Evolutionary conservation across 2,329 filamentous ascomycete genomes (phyloP), one percentile per base, ranked within the genome.

Genomic region (Curvularia sp.): DNA sequence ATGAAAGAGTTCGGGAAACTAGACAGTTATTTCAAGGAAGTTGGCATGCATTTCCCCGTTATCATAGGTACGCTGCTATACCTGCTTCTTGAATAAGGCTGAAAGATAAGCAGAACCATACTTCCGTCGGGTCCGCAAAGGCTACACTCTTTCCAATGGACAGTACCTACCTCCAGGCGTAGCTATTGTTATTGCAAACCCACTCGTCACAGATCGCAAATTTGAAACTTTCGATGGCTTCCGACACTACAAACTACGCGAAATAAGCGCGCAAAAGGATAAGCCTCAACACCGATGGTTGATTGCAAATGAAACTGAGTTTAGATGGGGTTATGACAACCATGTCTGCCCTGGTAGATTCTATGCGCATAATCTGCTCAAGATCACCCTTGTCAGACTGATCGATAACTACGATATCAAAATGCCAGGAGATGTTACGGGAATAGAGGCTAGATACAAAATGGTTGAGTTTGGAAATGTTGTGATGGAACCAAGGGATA

Each of bases 61-160:
- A 42, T 42, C 19, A 42, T 42, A 21, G 39, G 39, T 42, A 42
- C 19, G 39, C 23, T 23, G 10, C 39, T 25, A 10, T 23, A 5
- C 19, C 15, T 27, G 19, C 13, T 43, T 25, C 6, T 43, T 25
- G 23, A 25, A 10, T 7, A 25, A 23, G 12, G 41, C 41, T 43
- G 25, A 43, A 25, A 23, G 1, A 25, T 13, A 23, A 13, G 6
- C 28, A 68, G 65, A 75, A 0, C 79, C 82, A 1, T 85, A 85
- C 70, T 69, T 72, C 25, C 82, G 83, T 56, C 83, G 82, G 61
- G 82, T 84, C 10, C 72, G 82, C 34, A 78, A 80, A 63, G 76
- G 80, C 5, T 78, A 86, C 64, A 79, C 79, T 2, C 80, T 86
- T 1, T 84, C 83, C 39, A 83, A 83, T 67, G 84, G 84, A 21